Conservation (phyloP, 495 filamentous ascomycete genomes). For the Hypoxylon subgilvum region DNA sequence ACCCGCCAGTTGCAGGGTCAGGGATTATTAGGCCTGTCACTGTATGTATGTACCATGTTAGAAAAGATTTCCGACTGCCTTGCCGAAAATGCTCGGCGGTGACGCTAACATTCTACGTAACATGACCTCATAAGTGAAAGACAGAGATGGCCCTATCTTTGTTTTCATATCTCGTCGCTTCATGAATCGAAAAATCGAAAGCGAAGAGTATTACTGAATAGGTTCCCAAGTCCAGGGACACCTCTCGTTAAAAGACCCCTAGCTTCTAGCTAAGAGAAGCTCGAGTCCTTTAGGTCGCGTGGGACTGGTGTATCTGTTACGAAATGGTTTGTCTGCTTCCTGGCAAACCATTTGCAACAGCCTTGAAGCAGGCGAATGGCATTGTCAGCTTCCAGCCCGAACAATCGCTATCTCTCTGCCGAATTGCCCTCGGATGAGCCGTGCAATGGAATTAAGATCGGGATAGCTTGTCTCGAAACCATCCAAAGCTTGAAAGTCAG, state of each 20-base stretch:
- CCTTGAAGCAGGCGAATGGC: slow-evolving; percentile 21
- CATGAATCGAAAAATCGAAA: background rate
- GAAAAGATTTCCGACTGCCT: slow-evolving; percentile 10
- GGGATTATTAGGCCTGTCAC: slow-evolving; percentile 12
- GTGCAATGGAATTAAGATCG: slow-evolving; percentile 35
- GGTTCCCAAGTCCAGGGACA: slow-evolving; percentile 25
- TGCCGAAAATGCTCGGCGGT: slow-evolving; percentile 1
- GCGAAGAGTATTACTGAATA: background rate
- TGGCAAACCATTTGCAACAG: slow-evolving; percentile 37
- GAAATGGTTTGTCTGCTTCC: slow-evolving; percentile 36
- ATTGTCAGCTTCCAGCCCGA: slow-evolving; percentile 31
- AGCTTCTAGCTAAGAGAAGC: slow-evolving; percentile 24
- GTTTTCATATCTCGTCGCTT: background rate
- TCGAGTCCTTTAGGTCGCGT: slow-evolving; percentile 34
- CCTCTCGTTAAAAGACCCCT: slow-evolving; percentile 31
- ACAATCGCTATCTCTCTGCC: slow-evolving; percentile 31
- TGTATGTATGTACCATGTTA: too few species aligned
- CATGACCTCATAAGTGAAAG: slow-evolving; percentile 9
- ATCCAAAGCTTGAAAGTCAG: background rate
- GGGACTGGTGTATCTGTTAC: slow-evolving; percentile 37
- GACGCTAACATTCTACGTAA: slow-evolving; percentile 5
- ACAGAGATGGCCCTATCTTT: background rate
- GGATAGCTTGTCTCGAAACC: background rate
- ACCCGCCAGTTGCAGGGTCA: slow-evolving; percentile 14
- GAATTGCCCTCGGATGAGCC: slow-evolving; percentile 25